phyloP scores from a whole-genome alignment of 2,329 filamentous ascomycete genomes.

The Aspergillus calidoustus region DNA sequence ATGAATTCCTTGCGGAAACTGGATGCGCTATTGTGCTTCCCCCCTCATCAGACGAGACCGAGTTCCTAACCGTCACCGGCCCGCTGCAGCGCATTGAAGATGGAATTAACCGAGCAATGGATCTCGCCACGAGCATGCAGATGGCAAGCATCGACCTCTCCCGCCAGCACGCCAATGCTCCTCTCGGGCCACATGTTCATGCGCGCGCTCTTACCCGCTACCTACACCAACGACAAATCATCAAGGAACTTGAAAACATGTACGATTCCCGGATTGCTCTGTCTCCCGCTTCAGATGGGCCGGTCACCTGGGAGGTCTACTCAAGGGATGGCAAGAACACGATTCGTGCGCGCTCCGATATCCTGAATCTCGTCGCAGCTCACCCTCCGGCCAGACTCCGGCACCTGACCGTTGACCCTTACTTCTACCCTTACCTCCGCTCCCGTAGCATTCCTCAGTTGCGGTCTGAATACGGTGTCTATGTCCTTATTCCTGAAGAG shows the following conservation, averaged over 20 bases:
- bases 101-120: conserved; percentile 82
- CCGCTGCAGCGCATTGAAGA: conserved; percentile 72
- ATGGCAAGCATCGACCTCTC: conserved; percentile 82
- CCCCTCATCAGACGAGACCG: conserved; percentile 74
- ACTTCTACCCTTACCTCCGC: conserved; percentile 54
- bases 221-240: conserved; percentile 77
- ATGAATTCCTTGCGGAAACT: conserved; percentile 88
- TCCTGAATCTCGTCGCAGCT: conserved; percentile 54
- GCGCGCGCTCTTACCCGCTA: conserved; percentile 88
- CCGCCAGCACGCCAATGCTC: conserved; percentile 75
- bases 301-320: conserved; percentile 85
- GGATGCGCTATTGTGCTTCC: conserved; percentile 87
- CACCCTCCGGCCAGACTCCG: conserved; percentile 52
- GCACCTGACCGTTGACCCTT: conserved; percentile 53
- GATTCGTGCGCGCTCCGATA: conserved; percentile 54
- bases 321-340: conserved; percentile 81
- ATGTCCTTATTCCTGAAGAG: conserved; percentile 54
- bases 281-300: conserved; percentile 67
- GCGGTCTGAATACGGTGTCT: conserved; percentile 51
- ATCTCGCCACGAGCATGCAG: conserved; percentile 85
- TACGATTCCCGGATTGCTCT: conserved; percentile 89
- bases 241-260: conserved; percentile 77
- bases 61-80: conserved; percentile 83
- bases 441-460: conserved; percentile 45
- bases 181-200: conserved; percentile 74